phyloP scores from a whole-genome alignment of 768 basidiomycete genomes.

The Calocera viscosa region DNA sequence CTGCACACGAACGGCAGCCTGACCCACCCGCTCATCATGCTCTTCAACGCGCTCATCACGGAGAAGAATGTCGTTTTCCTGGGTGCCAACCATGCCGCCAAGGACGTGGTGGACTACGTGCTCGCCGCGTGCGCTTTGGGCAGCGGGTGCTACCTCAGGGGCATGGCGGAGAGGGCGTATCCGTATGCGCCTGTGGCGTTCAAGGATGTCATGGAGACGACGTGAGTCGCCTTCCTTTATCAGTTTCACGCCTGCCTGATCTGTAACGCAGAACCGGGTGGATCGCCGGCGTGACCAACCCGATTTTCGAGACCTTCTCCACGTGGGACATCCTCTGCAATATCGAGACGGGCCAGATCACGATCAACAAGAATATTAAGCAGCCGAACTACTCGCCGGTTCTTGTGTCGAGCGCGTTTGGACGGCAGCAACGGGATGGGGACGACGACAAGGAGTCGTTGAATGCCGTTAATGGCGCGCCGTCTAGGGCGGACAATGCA shows the following conservation, averaged over 20 bases:
- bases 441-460: neutral
- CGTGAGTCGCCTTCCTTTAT: constrained; percentile 39
- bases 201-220: constrained; percentile 34
- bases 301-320: constrained; percentile 78
- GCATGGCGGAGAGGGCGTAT: constrained; percentile 83
- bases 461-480: constrained; percentile 18
- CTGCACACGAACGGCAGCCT: constrained; percentile 80
- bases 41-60: constrained; percentile 92
- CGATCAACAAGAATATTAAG: constrained; percentile 71
- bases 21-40: constrained; percentile 87
- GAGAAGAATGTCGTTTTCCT: constrained; percentile 94
- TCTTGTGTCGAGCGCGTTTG: neutral
- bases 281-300: constrained; percentile 95
- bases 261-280: constrained; percentile 56
- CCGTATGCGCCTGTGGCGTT: constrained; percentile 81
- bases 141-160: constrained; percentile 73
- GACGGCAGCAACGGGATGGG: neutral
- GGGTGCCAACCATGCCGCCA: constrained; percentile 79
- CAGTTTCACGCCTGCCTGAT: neutral
- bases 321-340: constrained; percentile 93
- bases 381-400: constrained; percentile 29
- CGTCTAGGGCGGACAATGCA: constrained; percentile 15
- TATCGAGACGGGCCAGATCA: constrained; percentile 73
- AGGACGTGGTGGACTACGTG: constrained; percentile 81
- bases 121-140: constrained; percentile 88